These are phyloP conservation scores for Penicillium sp. DNA, from an alignment of 2,329 filamentous ascomycete genomes.

Conservation along the genomic window DNA sequence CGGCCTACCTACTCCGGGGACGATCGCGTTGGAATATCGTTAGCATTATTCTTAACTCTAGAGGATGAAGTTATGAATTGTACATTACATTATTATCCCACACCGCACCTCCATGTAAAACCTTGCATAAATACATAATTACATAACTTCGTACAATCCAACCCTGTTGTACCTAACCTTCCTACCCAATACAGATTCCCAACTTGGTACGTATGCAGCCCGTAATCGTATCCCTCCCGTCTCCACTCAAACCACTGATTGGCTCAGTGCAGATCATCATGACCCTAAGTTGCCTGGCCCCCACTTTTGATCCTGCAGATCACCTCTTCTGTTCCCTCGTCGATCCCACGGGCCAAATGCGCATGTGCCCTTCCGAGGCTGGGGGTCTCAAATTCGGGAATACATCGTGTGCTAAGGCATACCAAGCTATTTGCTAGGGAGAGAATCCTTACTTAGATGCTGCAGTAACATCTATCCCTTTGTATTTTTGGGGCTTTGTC, in stretches of 20 bases:
- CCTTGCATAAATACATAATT: neutral
- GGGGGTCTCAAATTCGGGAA: neutral
- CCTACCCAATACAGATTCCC: neutral
- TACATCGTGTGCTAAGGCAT: neutral
- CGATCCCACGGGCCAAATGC: constrained; percentile 3
- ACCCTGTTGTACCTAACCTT: neutral
- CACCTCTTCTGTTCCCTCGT: neutral
- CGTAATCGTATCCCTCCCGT: neutral
- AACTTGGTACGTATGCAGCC: neutral
- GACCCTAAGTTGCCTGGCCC: neutral
- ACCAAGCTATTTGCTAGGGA: neutral
- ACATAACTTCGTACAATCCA: neutral
- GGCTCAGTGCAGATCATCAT: neutral
- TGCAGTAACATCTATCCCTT: neutral
- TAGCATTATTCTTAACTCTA: constrained; percentile 25
- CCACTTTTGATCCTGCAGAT: neutral
- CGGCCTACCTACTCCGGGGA: neutral
- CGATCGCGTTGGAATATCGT: constrained; percentile 17
- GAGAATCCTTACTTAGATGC: neutral
- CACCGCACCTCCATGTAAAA: neutral
- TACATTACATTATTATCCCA: constrained; percentile 18
- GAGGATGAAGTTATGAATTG: constrained; percentile 24
- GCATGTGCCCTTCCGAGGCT: neutral
- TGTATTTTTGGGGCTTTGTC: neutral
- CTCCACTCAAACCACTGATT: neutral